Percentiles rank a stretch among this genome's conserved stretches.
These are phyloP conservation scores for Botrytis galanthina DNA, from an alignment of 2,329 filamentous ascomycete genomes.

Conservation along the genomic window DNA sequence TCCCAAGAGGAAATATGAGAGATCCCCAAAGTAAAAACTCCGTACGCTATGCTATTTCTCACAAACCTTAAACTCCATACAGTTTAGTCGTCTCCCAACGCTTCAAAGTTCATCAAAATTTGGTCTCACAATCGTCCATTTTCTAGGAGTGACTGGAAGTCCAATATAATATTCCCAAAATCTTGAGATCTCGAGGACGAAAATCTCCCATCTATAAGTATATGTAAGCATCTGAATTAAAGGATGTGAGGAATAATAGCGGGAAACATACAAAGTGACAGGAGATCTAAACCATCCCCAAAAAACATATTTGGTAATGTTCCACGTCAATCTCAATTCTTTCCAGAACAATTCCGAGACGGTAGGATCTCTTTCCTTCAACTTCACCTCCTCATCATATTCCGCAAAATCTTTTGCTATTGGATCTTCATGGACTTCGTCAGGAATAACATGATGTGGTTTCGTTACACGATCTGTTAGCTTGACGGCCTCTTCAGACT, in stretches of 20 bases:
- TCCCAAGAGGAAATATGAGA: neutral
- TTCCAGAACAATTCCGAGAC: conserved; percentile 57
- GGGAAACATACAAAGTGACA: conserved; percentile 58
- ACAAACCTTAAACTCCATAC: neutral
- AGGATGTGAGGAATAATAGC: neutral
- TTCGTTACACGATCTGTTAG: conserved; percentile 39
- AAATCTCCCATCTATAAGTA: conserved; percentile 48
- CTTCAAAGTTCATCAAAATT: conserved; percentile 44
- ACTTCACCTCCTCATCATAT: conserved; percentile 33
- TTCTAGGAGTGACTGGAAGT: conserved; percentile 54
- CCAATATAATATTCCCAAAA: conserved; percentile 63
- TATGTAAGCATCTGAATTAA: conserved; percentile 19
- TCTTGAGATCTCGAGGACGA: conserved; percentile 52
- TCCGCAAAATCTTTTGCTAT: conserved; percentile 46
- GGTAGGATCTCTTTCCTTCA: conserved; percentile 39
- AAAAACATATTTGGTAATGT: conserved; percentile 64
- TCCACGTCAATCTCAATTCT: conserved; percentile 63
- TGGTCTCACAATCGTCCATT: conserved; percentile 46
- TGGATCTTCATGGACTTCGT: conserved; percentile 35
- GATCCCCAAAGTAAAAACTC: conserved; percentile 14
- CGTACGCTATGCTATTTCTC: conserved; percentile 13
- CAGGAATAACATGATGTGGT: conserved; percentile 44
- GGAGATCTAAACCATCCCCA: conserved; percentile 70
- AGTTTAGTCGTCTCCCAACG: neutral
- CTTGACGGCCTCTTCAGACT: conserved; percentile 32